Evolutionary conservation across 495 filamentous ascomycete genomes (phyloP), one percentile per base, ranked within the genome.

Genomic region (Aspergillus kassunensis): DNA sequence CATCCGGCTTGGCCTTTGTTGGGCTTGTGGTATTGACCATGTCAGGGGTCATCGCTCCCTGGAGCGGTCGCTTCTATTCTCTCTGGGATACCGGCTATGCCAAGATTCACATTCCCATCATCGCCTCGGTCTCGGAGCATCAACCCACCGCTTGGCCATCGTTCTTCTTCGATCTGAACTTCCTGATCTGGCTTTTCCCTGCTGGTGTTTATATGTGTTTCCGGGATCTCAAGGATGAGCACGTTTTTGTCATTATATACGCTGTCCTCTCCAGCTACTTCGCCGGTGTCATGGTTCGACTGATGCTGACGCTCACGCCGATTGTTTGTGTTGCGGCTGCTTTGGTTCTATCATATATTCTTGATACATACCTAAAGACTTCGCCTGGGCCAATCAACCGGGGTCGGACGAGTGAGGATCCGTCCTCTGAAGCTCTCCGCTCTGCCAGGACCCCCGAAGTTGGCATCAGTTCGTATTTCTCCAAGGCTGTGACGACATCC

Each of bases 91-190:
- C 95, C 9, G 90, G 89, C 58, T 99, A 99, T 66, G 95, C 95
- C 59, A 99, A 99, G 75, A 95, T 97, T 53, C 95, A 99, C 60
- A 99, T 99, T 65, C 95, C 95, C 29, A 99, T 99, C 63, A 99
- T 99, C 70, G 95, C 95, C 20, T 97, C 93, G 3, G 95, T 99
- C 23, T 99, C 95, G 7, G 95, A 99, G 69, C 95, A 99, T 78
- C 95, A 99, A 69, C 95, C 95, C 11, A 99, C 95, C 21, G 95
- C 95, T n/a, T 99, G 95, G 95, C 95, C 95, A 7, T 91, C 95
- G 29, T 99, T 97, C 81, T 99, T 97, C 75, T 99, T 99, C 68
- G 95, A 99, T 60, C 79, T 99, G 58, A 96, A 95, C 72, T 82
- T 99, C 77, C 77, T 99, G 54, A 96, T 99, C 71, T 99, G 91